Evolutionary conservation across 2,329 filamentous ascomycete genomes (phyloP), one percentile per base, ranked within the genome.

Genomic region (Diplodia corticola): DNA sequence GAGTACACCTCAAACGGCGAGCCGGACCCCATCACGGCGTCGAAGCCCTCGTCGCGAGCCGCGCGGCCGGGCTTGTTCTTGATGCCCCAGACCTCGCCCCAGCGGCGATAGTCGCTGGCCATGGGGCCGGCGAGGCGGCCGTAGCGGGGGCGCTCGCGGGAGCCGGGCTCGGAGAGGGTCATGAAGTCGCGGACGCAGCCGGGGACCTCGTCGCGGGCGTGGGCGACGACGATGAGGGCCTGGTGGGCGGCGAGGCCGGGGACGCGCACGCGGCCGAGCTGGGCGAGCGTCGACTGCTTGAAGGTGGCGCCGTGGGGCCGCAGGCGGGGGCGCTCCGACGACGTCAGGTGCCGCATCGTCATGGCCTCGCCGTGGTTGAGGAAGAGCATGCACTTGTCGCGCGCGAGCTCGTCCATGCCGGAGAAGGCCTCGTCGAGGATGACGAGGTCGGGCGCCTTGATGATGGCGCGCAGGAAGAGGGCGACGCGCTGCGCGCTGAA

Each of bases 211-310:
- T 97, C 93, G 69, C 88, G 89, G 68, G 94, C 84, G 79, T 99
- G 95, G 68, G 92, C 95, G 67, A 98, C 94, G 69, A 93, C 92
- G n/a, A 98, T 85, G 64, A 99, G 80, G 0, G 93, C 93, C 78
- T 98, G 94, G 24, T 86, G 77, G 0, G 87, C 81, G 1, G 84
- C 83, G 65, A 97, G 78, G 0, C 92, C 92, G 0, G 73, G 74
- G 4, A 94, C 79, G 24, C 78, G 81, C 1, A 87, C 81, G 1
- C 75, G 73, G 0, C 81, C 84, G 0, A 77, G 70, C 65, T 40
- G 61, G 10, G 44, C 46, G 17, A 70, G 9, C 12, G 83, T 78
- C 67, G 83, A 87, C 13, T 85, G 80, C 2, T 74, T 67, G 17
- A 72, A 72, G n/a, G 50, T 69, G 1, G 69, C 71, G 0, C 74